Base-by-base conservation (phyloP, 2,329 filamentous ascomycete species). In the Whalleya microplaca region DNA sequence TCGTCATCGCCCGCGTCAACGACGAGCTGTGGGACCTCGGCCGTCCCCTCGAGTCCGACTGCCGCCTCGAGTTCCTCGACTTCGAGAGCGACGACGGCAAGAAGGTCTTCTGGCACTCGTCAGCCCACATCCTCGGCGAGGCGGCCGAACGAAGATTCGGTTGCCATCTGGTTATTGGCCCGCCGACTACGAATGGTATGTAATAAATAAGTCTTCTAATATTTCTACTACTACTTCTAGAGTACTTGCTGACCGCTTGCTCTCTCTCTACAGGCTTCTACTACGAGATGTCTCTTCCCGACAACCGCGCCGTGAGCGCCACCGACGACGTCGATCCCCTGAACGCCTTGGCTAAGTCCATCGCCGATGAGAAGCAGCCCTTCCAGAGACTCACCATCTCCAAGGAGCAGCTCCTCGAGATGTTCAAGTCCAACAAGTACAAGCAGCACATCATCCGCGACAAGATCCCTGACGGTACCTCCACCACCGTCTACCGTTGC, bases 401-500 rank as follows among this genome's bases (percentile, higher is more conserved):
- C 64, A 98, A 98, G 78, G 90, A 94, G 52, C 88, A 98, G 65
- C 83, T 98, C 48, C 84, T 95, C 50, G 92, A 96, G 73, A 96
- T 98, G 91, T 98, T 98, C 80, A 86, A 87, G 67, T 96, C 96
- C 82, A 97, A 96, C 83, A 95, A 95, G 74, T 98, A 96, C 82
- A 98, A 99, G 84, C 87, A 96, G 73, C 91, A 97, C 75, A 96
- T 98, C 75, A 98, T 99, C 78, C 89, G 92, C 67, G 90, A 92
- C 79, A 92, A 96, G 76, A 91, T 98, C 59, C 81, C 88, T 41
- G 92, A 96, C 66, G 92, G 92, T 66, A 93, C 92, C 53, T 91
- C 84, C 72, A 96, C 92, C 72, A 98, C 95, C 9, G 94, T 98
- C 41, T 99, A 98, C 76, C 87, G 92, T 62, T 96, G 92, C 70